These are phyloP conservation scores for Thecaphora thlaspeos DNA, from an alignment of 1,284 basidiomycete species.

Conservation along the genomic window DNA sequence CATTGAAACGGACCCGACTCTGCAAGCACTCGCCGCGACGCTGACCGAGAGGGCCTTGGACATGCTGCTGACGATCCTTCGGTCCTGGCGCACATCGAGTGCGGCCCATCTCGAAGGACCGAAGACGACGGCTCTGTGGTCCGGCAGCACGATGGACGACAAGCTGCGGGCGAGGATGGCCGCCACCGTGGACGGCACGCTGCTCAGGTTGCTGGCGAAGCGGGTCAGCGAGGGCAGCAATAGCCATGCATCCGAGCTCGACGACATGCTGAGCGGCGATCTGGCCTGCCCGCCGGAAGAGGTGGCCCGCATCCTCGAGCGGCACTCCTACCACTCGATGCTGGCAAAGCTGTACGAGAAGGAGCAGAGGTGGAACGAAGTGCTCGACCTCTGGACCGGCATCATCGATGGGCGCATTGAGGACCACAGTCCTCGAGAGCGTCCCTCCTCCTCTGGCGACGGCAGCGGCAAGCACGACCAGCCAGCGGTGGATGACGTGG, in stretches of 20 bases:
- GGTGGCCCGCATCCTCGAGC: conserved; percentile 14
- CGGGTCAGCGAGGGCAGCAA: not conserved
- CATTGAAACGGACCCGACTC: conserved; percentile 6
- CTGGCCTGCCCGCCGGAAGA: conserved; percentile 19
- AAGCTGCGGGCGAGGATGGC: conserved; percentile 19
- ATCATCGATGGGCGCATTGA: conserved; percentile 33
- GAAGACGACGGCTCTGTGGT: not conserved
- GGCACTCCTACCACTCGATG: conserved; percentile 6
- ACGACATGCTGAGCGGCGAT: conserved; percentile 11
- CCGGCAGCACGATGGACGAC: conserved; percentile 25
- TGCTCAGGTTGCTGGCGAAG: conserved; percentile 15
- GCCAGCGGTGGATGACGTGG: conserved; percentile 16
- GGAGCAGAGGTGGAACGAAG: conserved; percentile 11
- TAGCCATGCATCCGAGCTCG: conserved; percentile 10
- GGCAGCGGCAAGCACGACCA: not conserved
- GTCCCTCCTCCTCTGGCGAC: no score
- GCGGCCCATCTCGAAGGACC: conserved; percentile 2
- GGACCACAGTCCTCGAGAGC: conserved; percentile 11
- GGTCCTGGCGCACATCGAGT: conserved; percentile 9
- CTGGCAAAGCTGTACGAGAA: conserved; percentile 24
- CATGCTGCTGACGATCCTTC: conserved; percentile 24
- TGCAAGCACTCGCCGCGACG: conserved; percentile 7
- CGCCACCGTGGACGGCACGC: conserved; percentile 15
- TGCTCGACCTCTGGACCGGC: conserved; percentile 26
- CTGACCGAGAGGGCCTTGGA: conserved; percentile 21